A percentile compares a stretch with the other conserved stretches of the same genome.
These are phyloP conservation scores for Fusarium nodosum DNA, from an alignment of 2,329 filamentous ascomycete genomes.

Conservation along the genomic window DNA sequence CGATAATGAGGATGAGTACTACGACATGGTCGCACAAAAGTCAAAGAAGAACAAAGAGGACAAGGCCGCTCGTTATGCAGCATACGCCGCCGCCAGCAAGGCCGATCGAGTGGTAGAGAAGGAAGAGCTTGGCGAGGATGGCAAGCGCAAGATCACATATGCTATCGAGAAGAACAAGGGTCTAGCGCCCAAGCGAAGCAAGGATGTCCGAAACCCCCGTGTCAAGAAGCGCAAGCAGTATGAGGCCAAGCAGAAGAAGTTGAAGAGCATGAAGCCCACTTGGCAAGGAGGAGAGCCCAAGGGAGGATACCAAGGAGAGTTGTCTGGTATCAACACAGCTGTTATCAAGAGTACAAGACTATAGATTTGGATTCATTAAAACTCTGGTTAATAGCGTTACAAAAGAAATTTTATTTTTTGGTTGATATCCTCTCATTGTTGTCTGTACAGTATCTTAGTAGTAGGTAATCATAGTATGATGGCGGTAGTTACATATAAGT, in stretches of 20 bases:
- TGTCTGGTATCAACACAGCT: constrained; percentile 94
- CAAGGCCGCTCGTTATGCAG: constrained; percentile 70
- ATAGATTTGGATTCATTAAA: constrained; percentile 58
- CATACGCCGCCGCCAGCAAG: constrained; percentile 72
- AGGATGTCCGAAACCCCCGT: constrained; percentile 93
- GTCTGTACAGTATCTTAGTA: background rate
- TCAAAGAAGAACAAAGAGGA: constrained; percentile 81
- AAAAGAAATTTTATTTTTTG: constrained; percentile 15
- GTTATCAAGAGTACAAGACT: constrained; percentile 95
- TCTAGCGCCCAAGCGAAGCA: constrained; percentile 87
- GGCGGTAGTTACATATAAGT: constrained; percentile 7
- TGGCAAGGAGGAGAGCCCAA: constrained; percentile 89
- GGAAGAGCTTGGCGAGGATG: constrained; percentile 81
- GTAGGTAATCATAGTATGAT: background rate
- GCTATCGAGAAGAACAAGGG: constrained; percentile 98
- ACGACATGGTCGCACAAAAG: constrained; percentile 83
- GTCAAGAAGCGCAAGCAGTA: constrained; percentile 99
- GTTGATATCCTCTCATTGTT: background rate
- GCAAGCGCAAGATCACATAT: constrained; percentile 93
- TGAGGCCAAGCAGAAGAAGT: constrained; percentile 97
- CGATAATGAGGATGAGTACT: constrained; percentile 81
- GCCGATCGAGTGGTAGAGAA: constrained; percentile 73
- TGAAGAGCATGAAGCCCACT: constrained; percentile 85
- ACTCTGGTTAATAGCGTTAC: constrained; percentile 35
- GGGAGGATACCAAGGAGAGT: constrained; percentile 90